phyloP scores from a whole-genome alignment of 345 rosid species.

The Sisymbrium altissimum region DNA sequence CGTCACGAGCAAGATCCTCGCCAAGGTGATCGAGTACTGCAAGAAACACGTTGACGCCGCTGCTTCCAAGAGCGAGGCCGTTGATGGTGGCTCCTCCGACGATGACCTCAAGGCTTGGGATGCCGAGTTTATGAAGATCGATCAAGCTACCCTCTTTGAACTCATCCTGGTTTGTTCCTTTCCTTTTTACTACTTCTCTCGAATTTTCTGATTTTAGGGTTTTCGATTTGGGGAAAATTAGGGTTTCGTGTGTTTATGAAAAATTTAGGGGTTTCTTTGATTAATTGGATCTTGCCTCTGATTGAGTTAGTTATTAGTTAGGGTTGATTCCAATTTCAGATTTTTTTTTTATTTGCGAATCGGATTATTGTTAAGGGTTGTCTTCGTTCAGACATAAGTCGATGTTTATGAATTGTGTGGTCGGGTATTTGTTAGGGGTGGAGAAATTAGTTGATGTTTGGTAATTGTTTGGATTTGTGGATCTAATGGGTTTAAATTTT shows the following conservation, averaged over 20 bases:
- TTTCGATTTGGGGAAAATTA: conserved; percentile 8
- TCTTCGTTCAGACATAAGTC: too few relatives aligned
- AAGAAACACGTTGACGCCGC: conserved; percentile 60
- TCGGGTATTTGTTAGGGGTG: too few relatives aligned
- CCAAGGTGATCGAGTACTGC: conserved; percentile 79
- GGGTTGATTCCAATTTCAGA: not conserved
- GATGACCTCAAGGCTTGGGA: conserved; percentile 67
- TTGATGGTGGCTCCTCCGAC: conserved; percentile 32
- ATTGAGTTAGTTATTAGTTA: conserved; percentile 1
- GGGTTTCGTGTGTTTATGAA: not conserved
- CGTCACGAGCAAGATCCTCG: conserved; percentile 70
- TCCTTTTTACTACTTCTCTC: not conserved
- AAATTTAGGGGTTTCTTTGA: not conserved
- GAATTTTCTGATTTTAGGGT: not conserved
- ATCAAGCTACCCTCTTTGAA: conserved; percentile 65
- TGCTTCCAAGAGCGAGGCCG: conserved; percentile 32
- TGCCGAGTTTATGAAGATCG: conserved; percentile 65
- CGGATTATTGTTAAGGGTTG: not conserved
- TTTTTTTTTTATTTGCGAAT: not conserved
- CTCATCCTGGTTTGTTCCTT: conserved; percentile 50
- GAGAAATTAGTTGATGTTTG: too few relatives aligned
- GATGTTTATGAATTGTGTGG: not conserved
- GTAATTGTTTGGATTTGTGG: too few relatives aligned
- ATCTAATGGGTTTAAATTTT: not conserved
- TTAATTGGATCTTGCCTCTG: not conserved